Evolutionary conservation across 2,329 filamentous ascomycete genomes (phyloP), one percentile per base, ranked within the genome.

Genomic region (Xylaria sp.): DNA sequence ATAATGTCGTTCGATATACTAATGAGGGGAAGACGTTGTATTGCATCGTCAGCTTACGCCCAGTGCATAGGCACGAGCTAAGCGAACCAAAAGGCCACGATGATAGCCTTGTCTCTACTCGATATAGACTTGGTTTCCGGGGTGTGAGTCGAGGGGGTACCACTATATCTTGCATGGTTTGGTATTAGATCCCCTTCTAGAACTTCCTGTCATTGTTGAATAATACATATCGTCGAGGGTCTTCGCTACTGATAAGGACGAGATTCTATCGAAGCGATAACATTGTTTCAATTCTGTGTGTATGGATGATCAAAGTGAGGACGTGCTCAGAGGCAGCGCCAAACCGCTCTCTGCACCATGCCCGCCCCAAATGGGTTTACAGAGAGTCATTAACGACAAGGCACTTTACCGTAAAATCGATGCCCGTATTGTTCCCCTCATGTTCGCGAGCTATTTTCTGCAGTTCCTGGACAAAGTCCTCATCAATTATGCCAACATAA

Each of bases 381-480:
- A 53, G 26, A 10, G 26, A 33, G 6, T 53, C 10, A 15, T 66
- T 11, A 42, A 56, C 13, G 64, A 63, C 11, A 53, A 11, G 26
- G 53, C 9, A 3, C 65, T 63, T 17, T 66, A 63, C 38, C 83
- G 84, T 68, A 88, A 85, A 77, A 84, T 90, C 58, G 88, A 90
- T 73, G 85, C 81, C 79, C 84, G 81, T 58, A 87, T 90, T 62
- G 81, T 90, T 40, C 88, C 88, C 0, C 80, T 90, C 62, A 88
- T 90, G 86, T 89, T 89, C 68, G 78, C 83, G 53, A 87, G 84
- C 74, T 90, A 90, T 74, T 85, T 85, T n/a, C 82, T 89, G 79
- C 87, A 90, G 73, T 89, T 89, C 72, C 80, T 90, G 53, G 88
- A 90, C 80, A 90, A 90, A 78, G 86, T 89, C 68, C 83, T 88